Base-by-base conservation (phyloP, 1,139 yeast genomes). In the Scheffersomyces illinoinensis region DNA sequence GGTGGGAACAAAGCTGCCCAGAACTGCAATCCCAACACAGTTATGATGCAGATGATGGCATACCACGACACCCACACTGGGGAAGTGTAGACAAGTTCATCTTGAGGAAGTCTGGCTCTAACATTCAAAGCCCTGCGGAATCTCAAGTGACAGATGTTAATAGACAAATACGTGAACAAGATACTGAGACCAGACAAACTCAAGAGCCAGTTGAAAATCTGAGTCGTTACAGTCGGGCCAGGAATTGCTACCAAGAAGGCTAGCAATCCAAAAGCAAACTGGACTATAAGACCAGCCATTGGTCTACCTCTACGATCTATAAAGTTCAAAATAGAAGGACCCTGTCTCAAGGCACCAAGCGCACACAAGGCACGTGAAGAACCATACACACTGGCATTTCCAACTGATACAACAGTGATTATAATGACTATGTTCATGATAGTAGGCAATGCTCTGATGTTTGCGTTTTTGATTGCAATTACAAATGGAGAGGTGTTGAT, bases 1-100 rank as follows among this genome's bases (percentile, higher is more conserved):
- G 75, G 72, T 7, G 82, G 81, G 66, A 68, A 76, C 58, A 77
- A 71, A 6, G 81, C 78, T 10, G 78, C 76, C 80, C 80, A 77
- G 64, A 77, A 77, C 62, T 76, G 80, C 26, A 75, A 62, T 8
- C 68, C 73, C 59, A 77, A 67, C 24, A 71, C 63, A n/a, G 71
- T 64, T 48, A 70, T 56, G 50, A 75, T 62, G 17, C 71, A 61
- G 33, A 76, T 64, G 49, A 71, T 62, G 4, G 77, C 79, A 56
- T 75, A 73, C 63, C 70, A 76, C 1, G 80, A 76, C 7, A 76
- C 76, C 59, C 66, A 66, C 20, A 71, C 56, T 51, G 61, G 68
- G 53, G 68, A 63, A 12, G 73, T 67, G 58, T 70, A 74, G 17
- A 71, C 70, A 56, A 77, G 68, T 65, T 77, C 80, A 53, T 71